These are phyloP conservation scores for Geosmithia morbida DNA, from an alignment of 2,329 filamentous ascomycete genomes.

Conservation along the genomic window DNA sequence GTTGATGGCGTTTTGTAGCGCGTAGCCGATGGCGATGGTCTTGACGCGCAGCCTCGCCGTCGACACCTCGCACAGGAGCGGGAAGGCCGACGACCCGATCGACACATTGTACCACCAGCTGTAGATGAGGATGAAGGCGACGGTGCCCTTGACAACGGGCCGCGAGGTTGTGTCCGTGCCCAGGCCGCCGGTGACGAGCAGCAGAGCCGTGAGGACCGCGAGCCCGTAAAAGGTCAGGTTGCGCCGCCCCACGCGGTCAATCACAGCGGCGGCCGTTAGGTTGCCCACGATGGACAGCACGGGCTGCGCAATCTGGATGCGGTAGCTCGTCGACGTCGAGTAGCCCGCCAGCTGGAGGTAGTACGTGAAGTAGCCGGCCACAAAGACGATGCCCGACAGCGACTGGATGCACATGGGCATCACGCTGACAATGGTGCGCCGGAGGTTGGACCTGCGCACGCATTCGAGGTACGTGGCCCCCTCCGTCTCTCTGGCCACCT, in stretches of 20 bases:
- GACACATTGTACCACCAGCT: constrained; percentile 25
- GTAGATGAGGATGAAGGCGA: constrained; percentile 17
- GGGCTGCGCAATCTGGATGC: constrained; percentile 16
- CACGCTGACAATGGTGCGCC: constrained; percentile 6
- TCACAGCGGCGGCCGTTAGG: constrained; percentile 23
- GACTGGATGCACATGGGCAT: constrained; percentile 12
- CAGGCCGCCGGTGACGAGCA: constrained; percentile 24
- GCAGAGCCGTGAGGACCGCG: constrained; percentile 18
- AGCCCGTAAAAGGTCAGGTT: constrained; percentile 28
- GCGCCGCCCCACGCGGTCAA: constrained; percentile 26
- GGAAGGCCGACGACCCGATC: constrained; percentile 28
- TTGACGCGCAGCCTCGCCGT: constrained; percentile 20
- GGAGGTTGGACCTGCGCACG: constrained; percentile 29
- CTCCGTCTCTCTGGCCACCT: constrained; percentile 17
- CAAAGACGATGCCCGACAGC: constrained; percentile 14
- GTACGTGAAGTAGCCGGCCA: constrained; percentile 22
- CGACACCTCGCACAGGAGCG: constrained; percentile 23
- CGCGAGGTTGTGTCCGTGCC: constrained; percentile 10
- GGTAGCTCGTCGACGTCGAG: constrained; percentile 16
- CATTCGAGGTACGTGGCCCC: constrained; percentile 26
- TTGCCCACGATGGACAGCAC: constrained; percentile 21
- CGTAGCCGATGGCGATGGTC: constrained; percentile 22
- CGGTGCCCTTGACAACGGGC: constrained; percentile 21
- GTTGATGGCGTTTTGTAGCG: constrained; percentile 20
- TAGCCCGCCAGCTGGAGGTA: constrained; percentile 27